Base-by-base conservation (phyloP, 1,284 basidiomycete species). In the Coniferiporia weirii region DNA sequence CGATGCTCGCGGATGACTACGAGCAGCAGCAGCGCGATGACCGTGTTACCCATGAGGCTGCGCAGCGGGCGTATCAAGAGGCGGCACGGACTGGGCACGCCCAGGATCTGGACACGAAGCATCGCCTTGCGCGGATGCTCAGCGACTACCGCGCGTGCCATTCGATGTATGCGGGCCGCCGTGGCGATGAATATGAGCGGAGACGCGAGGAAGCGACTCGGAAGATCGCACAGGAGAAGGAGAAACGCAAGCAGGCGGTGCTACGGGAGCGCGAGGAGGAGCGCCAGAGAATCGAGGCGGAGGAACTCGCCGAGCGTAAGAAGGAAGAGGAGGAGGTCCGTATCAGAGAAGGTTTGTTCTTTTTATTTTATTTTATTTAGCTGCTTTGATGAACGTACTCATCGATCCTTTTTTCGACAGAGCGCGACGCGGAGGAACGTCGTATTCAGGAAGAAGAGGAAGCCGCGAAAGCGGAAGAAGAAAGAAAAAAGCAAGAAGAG, bases 201-300 rank as follows among this genome's bases (percentile, higher is more conserved):
- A 83, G 78, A 65, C 74, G 81, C 65, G 81, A 80, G 55, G 75
- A 73, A 38, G 88, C 94, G 3, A 68, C 76, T 63, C 77, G 75
- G 70, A 93, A 89, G 80, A 87, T 95, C 65, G 88, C 87, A 64
- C 84, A 89, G 68, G 95, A 96, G 74, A 97, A 95, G 79, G 81
- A 81, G 54, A 87, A 87, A 78, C 80, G 87, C 67, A 77, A 78
- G 63, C 79, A 76, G 59, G 73, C 75, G 10, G 71, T 90, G 40
- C 64, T 85, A 45, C 79, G 80, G 64, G 72, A 77, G 63, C 77
- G 79, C 64, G 89, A 87, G 69, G 81, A 82, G 64, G 84, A 87
- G 71, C 73, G 77, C 57, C 63, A 70, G 57, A 72, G 72, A 56
- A 56, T 54, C 46, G 76, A 79, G 62, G 79, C 79, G 67, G 79